Base-by-base conservation (phyloP, 208 protist genomes). In the Phytomonas sp. region DNA sequence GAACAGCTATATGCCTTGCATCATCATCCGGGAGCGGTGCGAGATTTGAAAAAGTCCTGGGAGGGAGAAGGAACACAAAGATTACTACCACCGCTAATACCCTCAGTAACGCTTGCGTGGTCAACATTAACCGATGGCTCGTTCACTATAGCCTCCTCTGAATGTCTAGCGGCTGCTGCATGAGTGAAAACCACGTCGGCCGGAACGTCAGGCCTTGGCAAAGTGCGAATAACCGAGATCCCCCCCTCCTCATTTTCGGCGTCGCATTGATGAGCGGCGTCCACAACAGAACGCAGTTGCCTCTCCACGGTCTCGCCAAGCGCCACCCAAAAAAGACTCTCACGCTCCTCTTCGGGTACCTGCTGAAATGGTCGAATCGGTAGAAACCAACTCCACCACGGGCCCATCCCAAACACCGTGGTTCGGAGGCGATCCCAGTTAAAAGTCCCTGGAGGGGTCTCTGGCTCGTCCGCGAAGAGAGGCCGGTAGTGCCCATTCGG, bases 251-350 rank as follows among this genome's bases (percentile, higher is more conserved):
- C 75, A 32, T 83, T 37, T 6, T 23, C 23, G 8, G 31, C 10
- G 14, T 66, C n/a, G 5, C 1, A 16, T 23, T 60, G 16, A 5
- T 26, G 34, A 36, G 37, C 76, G 16, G 67, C 73, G 45, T 85
- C 78, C 7, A 74, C 82, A 59, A 84, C 68, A 56, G 68, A 64
- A 66, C 74, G 74, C 66, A 93, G 66, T 60, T 86, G 82, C 26
- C 70, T 70, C 59, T 83, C 66, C 14, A 89, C 70, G 7, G 75
- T 75, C n/a, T 67, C 72, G 10, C 52, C 60, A 56, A 86, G 34
- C 0, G 66, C 71, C 11, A 65, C 60, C 81, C 83, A 84, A 70
- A 91, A 91, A 26, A 56, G 60, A 26, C 67, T 70, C 67, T 91
- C 81, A 60, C 71, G 68, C 67, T 59, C 72, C 75, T 66, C 74